These are phyloP conservation scores for Pythium oligandrum DNA, from an alignment of 352 stramenopile genomes.

Conservation along the genomic window DNA sequence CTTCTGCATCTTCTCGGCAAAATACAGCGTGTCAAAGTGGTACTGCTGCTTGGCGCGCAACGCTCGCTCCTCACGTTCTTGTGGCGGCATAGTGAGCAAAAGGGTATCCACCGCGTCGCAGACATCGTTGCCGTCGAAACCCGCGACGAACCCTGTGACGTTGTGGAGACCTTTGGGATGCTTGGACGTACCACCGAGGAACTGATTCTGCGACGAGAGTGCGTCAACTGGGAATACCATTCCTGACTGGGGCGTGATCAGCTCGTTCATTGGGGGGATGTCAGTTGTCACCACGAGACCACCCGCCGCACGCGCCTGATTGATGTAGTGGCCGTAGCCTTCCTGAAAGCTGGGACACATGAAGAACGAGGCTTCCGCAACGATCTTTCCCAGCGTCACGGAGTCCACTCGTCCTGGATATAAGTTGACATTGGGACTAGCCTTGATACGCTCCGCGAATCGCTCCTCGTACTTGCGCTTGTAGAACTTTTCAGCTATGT, in stretches of 20 bases:
- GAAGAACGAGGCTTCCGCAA: conserved; percentile 50
- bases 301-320: conserved; percentile 47
- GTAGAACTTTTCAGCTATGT: conserved; percentile 38
- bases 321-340: conserved; percentile 71
- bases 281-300: conserved; percentile 48
- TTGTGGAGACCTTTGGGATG: conserved; percentile 44
- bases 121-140: conserved; percentile 28
- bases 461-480: conserved; percentile 24
- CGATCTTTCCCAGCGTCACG: conserved; percentile 37
- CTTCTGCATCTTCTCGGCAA: conserved; percentile 53
- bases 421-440: conserved; percentile 28
- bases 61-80: conserved; percentile 35
- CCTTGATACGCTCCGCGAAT: conserved; percentile 4
- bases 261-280: conserved; percentile 60
- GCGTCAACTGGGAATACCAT: conserved; percentile 33
- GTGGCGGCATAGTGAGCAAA: conserved; percentile 40
- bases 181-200: conserved; percentile 43
- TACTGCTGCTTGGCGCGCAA: conserved; percentile 45
- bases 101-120: conserved; percentile 43
- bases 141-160: conserved; percentile 36
- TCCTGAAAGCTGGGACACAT: conserved; percentile 60
- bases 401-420: conserved; percentile 30
- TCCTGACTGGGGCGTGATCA: conserved; percentile 36
- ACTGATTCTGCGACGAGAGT: conserved; percentile 28
- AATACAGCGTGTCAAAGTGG: conserved; percentile 60